A percentile compares a stretch with the other conserved stretches of the same genome.
Evolutionary conservation across 345 rosid species (phyloP).

Genomic region (Draba incana): DNA sequence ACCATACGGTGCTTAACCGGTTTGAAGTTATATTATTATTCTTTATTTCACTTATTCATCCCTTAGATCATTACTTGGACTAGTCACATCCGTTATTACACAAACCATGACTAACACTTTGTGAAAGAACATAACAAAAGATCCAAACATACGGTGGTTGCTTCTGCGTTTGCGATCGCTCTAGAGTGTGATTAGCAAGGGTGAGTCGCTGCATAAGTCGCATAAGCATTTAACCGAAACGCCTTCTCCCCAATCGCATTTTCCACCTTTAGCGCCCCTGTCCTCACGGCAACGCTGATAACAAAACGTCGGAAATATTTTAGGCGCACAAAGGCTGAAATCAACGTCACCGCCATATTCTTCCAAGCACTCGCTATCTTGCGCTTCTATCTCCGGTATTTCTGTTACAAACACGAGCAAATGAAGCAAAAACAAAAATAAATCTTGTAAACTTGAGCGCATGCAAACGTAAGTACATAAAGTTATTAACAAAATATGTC

Average conservation of each 20-base stretch:
- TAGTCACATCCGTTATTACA: background rate
- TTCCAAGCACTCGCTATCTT: slow-evolving; percentile 19
- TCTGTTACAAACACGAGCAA: slow-evolving; percentile 10
- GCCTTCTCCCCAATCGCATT: slow-evolving; percentile 28
- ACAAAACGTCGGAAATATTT: slow-evolving; percentile 37
- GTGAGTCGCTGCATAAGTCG: too few relatives aligned
- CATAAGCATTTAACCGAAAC: too few relatives aligned
- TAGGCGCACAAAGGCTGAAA: slow-evolving; percentile 33
- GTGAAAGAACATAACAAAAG: background rate
- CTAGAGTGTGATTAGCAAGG: too few relatives aligned
- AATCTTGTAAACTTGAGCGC: background rate
- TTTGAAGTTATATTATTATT: too few relatives aligned
- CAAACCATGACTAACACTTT: background rate
- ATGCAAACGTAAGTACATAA: background rate
- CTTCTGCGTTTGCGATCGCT: background rate
- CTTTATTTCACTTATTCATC: too few relatives aligned
- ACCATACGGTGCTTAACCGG: too few relatives aligned
- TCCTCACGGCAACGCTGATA: slow-evolving; percentile 29
- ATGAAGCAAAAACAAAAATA: background rate
- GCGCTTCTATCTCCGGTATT: slow-evolving; percentile 32
- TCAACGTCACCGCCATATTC: slow-evolving; percentile 43
- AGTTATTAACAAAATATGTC: background rate
- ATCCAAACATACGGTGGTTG: slow-evolving; percentile 1
- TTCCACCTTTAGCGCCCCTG: slow-evolving; percentile 41
- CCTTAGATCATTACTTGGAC: background rate